Conservation (phyloP, 257 asterid genomes). For the Rehmannia glutinosa region DNA sequence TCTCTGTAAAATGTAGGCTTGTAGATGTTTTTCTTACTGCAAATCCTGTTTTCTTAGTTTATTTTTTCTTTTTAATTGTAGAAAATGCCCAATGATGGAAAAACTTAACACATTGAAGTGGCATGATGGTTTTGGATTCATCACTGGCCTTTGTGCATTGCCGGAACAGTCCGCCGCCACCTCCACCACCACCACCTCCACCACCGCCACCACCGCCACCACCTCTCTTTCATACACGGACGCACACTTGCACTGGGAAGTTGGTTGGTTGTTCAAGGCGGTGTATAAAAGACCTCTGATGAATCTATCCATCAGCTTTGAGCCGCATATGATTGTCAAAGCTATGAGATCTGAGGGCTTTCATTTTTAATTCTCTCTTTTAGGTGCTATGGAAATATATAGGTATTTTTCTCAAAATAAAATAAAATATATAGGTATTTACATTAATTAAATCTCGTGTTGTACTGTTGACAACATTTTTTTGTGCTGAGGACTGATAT, state of each 20-base stretch:
- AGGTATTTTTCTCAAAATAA: too few relatives aligned
- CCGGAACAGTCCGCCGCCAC: conserved; percentile 35
- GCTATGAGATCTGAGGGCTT: too few relatives aligned
- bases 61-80: background rate
- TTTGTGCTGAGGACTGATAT: too few relatives aligned
- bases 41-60: background rate
- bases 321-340: too few relatives aligned
- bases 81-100: conserved; percentile 52
- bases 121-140: conserved; percentile 41
- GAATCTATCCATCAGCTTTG: conserved; percentile 34
- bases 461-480: too few relatives aligned
- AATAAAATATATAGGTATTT: too few relatives aligned
- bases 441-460: too few relatives aligned
- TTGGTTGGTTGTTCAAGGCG: conserved; percentile 37
- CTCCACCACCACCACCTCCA: background rate
- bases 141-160: conserved; percentile 32
- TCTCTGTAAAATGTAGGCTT: too few relatives aligned
- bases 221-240: background rate
- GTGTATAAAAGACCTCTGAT: conserved; percentile 33
- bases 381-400: too few relatives aligned
- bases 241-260: conserved; percentile 25
- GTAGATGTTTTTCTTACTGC: background rate
- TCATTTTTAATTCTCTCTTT: too few relatives aligned
- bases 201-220: background rate
- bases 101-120: conserved; percentile 35